A percentile compares a stretch with the other conserved stretches of the same genome.
Evolutionary conservation across 768 basidiomycete genomes (phyloP).

Genomic region (Rhodotorula babjevae): DNA sequence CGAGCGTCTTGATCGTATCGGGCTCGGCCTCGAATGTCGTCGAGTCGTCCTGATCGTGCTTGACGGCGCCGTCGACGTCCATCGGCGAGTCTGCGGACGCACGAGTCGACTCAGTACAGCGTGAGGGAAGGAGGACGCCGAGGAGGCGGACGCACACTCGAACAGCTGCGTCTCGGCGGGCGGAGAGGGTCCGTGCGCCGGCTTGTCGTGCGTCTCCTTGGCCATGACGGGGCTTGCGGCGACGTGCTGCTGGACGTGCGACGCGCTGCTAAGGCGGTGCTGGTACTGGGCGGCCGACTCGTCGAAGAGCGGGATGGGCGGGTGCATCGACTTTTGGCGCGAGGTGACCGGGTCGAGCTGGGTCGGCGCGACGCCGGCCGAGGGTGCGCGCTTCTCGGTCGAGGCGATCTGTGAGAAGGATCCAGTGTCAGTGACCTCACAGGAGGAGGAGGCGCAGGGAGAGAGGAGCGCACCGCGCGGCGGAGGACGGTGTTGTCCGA

Average conservation of each 20-base stretch:
- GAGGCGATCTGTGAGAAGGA: conserved; percentile 2
- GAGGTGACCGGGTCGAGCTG: conserved; percentile 29
- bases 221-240: background rate
- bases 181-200: no score
- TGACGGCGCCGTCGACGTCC: background rate
- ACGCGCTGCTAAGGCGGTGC: background rate
- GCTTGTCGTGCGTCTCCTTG: background rate
- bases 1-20: conserved; percentile 7
- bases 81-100: conserved; percentile 15
- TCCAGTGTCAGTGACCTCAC: background rate
- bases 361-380: background rate
- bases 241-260: no score
- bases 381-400: background rate
- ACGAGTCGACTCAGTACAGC: background rate
- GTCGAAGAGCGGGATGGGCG: conserved; percentile 20
- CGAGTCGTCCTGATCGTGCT: background rate
- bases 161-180: conserved; percentile 22
- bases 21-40: background rate
- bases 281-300: conserved; percentile 18
- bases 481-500: conserved; percentile 32
- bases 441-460: background rate
- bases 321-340: conserved; percentile 21
- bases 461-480: conserved; percentile 15
- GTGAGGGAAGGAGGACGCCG: background rate
- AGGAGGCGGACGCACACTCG: conserved; percentile 10